Conservation (phyloP, 176 grass and related monocot genomes). For the Aegilops sharonensis region DNA sequence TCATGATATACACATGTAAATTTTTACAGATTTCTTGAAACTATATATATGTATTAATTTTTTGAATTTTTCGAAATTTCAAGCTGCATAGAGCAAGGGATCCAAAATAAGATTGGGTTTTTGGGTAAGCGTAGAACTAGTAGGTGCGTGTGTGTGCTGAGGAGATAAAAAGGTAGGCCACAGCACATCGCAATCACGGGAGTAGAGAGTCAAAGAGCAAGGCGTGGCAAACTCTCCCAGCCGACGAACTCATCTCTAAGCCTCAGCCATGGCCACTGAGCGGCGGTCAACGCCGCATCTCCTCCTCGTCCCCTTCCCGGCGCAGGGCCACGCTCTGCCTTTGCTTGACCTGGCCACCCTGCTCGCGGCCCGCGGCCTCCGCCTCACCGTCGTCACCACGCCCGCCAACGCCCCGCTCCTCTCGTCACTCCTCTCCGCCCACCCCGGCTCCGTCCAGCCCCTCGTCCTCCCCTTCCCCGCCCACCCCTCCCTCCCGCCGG, state of each 20-base stretch:
- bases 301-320: constrained; percentile 51
- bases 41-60: too few relatives aligned
- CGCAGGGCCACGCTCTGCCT: constrained; percentile 62
- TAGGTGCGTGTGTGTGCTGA: too few relatives aligned
- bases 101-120: too few relatives aligned
- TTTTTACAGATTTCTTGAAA: too few relatives aligned
- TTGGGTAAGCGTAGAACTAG: too few relatives aligned
- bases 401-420: constrained; percentile 46
- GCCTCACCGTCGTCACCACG: constrained; percentile 54
- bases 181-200: too few relatives aligned
- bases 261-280: constrained; percentile 20
- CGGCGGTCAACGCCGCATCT: background rate
- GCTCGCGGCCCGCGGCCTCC: constrained; percentile 43
- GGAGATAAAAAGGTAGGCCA: too few relatives aligned
- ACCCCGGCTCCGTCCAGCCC: constrained; percentile 34
- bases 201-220: background rate
- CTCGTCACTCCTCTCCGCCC: constrained; percentile 53
- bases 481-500: constrained; percentile 38
- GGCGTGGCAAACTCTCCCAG: background rate
- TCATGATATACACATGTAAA: too few relatives aligned
- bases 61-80: too few relatives aligned
- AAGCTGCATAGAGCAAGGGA: too few relatives aligned
- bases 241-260: background rate
- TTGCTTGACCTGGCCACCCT: constrained; percentile 51
- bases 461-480: constrained; percentile 61